phyloP scores from a whole-genome alignment of 2,329 filamentous ascomycete species.

The Tolypocladium cylindrosporum region DNA sequence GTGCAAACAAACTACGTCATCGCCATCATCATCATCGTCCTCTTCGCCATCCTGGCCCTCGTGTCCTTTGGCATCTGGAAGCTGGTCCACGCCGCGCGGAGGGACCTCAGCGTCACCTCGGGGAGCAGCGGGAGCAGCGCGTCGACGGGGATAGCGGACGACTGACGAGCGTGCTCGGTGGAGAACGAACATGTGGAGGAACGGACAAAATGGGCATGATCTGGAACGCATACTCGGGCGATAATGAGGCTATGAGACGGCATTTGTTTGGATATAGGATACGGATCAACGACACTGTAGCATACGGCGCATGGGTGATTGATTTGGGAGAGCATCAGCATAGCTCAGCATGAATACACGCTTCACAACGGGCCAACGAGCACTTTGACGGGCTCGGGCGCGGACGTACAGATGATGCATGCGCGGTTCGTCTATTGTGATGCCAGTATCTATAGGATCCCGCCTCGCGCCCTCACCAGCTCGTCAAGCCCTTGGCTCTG shows the following conservation, averaged over 20 bases:
- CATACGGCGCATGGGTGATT: background rate
- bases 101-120: slow-evolving; percentile 29
- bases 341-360: background rate
- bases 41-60: slow-evolving; percentile 51
- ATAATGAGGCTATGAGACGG: background rate
- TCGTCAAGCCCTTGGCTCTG: slow-evolving; percentile 65
- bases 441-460: too few species aligned
- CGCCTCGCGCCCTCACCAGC: slow-evolving; percentile 52
- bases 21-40: slow-evolving; percentile 57
- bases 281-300: background rate
- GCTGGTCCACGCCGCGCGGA: slow-evolving; percentile 42
- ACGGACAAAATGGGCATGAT: background rate
- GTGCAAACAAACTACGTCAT: slow-evolving; percentile 57
- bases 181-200: too few species aligned
- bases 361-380: too few species aligned
- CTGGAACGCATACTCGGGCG: background rate
- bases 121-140: slow-evolving; percentile 18
- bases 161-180: slow-evolving; percentile 3
- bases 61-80: slow-evolving; percentile 56
- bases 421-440: too few species aligned
- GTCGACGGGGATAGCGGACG: slow-evolving; percentile 15
- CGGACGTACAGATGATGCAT: too few species aligned
- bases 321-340: background rate
- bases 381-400: too few species aligned
- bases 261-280: background rate